Evolutionary conservation across 805 yeast genomes (phyloP).

Genomic region (Cyberlindnera sargentensis): DNA sequence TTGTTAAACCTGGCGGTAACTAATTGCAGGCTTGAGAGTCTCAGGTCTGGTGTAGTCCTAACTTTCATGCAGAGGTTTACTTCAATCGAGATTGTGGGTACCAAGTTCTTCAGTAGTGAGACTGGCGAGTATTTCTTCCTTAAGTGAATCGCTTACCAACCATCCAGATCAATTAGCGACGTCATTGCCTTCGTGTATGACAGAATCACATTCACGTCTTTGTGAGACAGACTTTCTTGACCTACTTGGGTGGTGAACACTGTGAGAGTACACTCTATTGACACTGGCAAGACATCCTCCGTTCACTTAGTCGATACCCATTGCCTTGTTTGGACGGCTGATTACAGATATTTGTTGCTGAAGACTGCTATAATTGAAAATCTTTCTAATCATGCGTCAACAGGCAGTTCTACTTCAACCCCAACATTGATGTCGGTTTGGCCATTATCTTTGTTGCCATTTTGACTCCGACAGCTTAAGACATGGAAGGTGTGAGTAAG

Average conservation of each 20-base stretch:
- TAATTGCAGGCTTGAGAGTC: no score
- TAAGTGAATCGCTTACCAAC: conserved; percentile 85
- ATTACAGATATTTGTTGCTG: conserved; percentile 84
- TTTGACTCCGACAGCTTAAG: conserved; percentile 1
- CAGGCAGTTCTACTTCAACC: conserved; percentile 6
- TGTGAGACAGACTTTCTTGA: conserved; percentile 85
- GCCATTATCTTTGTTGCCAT: conserved; percentile 4
- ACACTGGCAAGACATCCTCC: conserved; percentile 37
- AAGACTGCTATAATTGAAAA: conserved; percentile 52
- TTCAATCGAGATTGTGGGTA: conserved; percentile 54
- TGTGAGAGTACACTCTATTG: conserved; percentile 80
- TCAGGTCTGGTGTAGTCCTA: no score
- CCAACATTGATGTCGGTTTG: conserved; percentile 1
- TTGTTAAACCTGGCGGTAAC: no score
- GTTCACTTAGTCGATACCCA: no score
- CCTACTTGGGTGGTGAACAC: conserved; percentile 61
- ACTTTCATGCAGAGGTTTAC: no score
- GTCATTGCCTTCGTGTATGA: conserved; percentile 13
- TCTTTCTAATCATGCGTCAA: conserved; percentile 1
- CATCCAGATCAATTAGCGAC: conserved; percentile 39
- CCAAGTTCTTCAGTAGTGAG: conserved; percentile 65
- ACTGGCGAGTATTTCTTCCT: conserved; percentile 81
- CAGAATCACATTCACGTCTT: conserved; percentile 36
- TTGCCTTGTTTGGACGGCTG: conserved; percentile 49
- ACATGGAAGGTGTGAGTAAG: no score